Base-by-base conservation (phyloP, 1,284 basidiomycete species). In the Pseudozyma tsukubaensis region DNA sequence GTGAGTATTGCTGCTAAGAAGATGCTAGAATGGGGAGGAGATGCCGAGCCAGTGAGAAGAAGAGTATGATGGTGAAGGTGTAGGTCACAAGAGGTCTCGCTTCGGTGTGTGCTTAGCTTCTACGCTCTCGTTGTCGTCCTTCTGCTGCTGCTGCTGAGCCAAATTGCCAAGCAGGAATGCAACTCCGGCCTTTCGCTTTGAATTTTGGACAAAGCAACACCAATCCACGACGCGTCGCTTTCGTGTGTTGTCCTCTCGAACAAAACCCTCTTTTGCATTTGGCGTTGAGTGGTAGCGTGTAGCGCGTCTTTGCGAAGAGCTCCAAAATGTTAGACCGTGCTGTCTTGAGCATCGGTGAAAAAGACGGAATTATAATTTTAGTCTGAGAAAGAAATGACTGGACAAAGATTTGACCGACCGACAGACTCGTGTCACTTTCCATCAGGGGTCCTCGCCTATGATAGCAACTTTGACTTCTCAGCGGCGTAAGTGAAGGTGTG, bases 201-300 rank as follows among this genome's bases (percentile, higher is more conserved):
- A 48, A 48, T 44, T 61, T 60, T 47, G 18, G 19, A 16, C 19
- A 47, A 50, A 61, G 36, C 51, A 61, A 54, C 59, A 61, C 51
- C 37, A 8, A 5, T 16, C 43, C 58, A 42, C 59, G 59, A 60
- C 59, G 59, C 59, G 59, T 60, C 50, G 34, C 14, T 21, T 35
- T 14, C 37, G 47, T 36, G 43, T 34, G 36, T 19, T 34, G 58
- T 34, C 10, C 34, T 34, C 34, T 34, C 24, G 12, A 6, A 4
- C 32, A 32, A 37, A 47, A 34, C 19, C 13, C 29, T 36, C 4
- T 34, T 37, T n/a, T 49, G 44, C 44, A 21, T 12, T 54, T 61
- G 59, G 59, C 52, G 59, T 61, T 55, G 24, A 61, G 37, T 43
- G 24, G 24, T 6, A 42, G 44, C 50, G 50, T 53, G 59, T 24